Percentiles rank a stretch among this genome's conserved stretches.
These are phyloP conservation scores for Candida neerlandica DNA, from an alignment of 1,139 yeast genomes.

Conservation along the genomic window DNA sequence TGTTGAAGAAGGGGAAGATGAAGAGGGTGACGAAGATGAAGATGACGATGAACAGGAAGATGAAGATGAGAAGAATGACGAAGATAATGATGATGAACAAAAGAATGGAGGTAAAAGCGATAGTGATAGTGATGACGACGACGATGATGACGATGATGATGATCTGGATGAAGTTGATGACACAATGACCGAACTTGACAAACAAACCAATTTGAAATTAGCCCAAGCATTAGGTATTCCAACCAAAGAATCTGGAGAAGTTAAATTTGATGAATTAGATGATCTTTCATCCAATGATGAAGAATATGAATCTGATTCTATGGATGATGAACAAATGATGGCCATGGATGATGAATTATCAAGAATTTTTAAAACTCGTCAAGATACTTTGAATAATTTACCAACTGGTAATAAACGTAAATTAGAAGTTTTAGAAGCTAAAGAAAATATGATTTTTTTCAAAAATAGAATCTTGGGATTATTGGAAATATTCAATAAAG, in stretches of 20 bases:
- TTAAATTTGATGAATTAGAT: slow-evolving; percentile 45
- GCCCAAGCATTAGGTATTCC: slow-evolving; percentile 81
- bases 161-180: slow-evolving; percentile 23
- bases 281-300: slow-evolving; percentile 31
- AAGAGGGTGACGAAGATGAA: background rate
- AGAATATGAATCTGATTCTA: slow-evolving; percentile 68
- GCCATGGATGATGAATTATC: slow-evolving; percentile 87
- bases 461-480: slow-evolving; percentile 80
- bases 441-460: slow-evolving; percentile 76
- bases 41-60: slow-evolving; percentile 27
- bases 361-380: slow-evolving; percentile 79
- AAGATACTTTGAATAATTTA: slow-evolving; percentile 53
- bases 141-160: slow-evolving; percentile 25
- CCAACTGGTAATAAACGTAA: slow-evolving; percentile 69
- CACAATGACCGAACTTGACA: slow-evolving; percentile 58
- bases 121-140: slow-evolving; percentile 33
- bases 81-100: slow-evolving; percentile 28
- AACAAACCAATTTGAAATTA: slow-evolving; percentile 67
- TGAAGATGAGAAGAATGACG: slow-evolving; percentile 36
- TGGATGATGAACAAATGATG: slow-evolving; percentile 98
- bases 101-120: slow-evolving; percentile 29
- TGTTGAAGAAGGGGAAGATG: slow-evolving; percentile 36
- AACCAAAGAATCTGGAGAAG: slow-evolving; percentile 47
- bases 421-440: slow-evolving; percentile 71
- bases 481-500: slow-evolving; percentile 60